A percentile compares a stretch with the other conserved stretches of the same genome.
phyloP scores from a whole-genome alignment of 805 yeast species.

The Myxozyma neotropica region DNA sequence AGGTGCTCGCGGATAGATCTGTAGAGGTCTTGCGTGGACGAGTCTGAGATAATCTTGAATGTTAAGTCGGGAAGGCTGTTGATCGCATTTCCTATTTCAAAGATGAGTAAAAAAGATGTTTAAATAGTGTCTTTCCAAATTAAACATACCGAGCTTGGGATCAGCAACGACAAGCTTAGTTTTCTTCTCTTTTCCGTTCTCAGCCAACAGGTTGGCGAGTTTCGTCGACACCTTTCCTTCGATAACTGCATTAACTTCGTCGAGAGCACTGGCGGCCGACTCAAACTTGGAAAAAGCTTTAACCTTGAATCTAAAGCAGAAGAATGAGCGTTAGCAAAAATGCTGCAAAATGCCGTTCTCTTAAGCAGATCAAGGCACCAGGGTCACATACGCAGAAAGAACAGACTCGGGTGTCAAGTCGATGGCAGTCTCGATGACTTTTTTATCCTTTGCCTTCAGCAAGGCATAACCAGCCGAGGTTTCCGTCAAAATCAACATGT shows the following conservation, averaged over 20 bases:
- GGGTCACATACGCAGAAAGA: slow-evolving; percentile 31
- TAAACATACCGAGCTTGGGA: slow-evolving; percentile 72
- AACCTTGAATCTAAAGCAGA: slow-evolving; percentile 63
- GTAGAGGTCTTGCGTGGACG: slow-evolving; percentile 90
- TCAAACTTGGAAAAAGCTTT: slow-evolving; percentile 93
- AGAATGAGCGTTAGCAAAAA: slow-evolving; percentile 54
- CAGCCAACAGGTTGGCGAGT: slow-evolving; percentile 74
- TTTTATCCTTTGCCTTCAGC: slow-evolving; percentile 95
- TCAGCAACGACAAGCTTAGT: slow-evolving; percentile 91
- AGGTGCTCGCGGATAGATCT: slow-evolving; percentile 94
- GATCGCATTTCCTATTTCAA: slow-evolving; percentile 63
- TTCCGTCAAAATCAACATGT: slow-evolving; percentile 71
- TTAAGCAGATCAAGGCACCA: background rate
- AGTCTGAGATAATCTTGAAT: slow-evolving; percentile 88
- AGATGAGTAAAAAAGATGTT: background rate
- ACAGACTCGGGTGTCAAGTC: slow-evolving; percentile 32
- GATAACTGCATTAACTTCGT: slow-evolving; percentile 87
- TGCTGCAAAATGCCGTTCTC: slow-evolving; percentile 45
- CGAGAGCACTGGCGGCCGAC: slow-evolving; percentile 94
- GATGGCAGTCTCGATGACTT: slow-evolving; percentile 81
- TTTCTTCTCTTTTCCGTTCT: slow-evolving; percentile 56
- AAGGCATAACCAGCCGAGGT: slow-evolving; percentile 99
- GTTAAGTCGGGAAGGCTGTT: slow-evolving; percentile 85
- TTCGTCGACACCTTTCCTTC: slow-evolving; percentile 93
- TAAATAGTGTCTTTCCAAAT: background rate